A percentile compares a stretch with the other conserved stretches of the same genome.
phyloP scores from a whole-genome alignment of 2,329 filamentous ascomycete genomes.

The Cordyceps farinosa region DNA sequence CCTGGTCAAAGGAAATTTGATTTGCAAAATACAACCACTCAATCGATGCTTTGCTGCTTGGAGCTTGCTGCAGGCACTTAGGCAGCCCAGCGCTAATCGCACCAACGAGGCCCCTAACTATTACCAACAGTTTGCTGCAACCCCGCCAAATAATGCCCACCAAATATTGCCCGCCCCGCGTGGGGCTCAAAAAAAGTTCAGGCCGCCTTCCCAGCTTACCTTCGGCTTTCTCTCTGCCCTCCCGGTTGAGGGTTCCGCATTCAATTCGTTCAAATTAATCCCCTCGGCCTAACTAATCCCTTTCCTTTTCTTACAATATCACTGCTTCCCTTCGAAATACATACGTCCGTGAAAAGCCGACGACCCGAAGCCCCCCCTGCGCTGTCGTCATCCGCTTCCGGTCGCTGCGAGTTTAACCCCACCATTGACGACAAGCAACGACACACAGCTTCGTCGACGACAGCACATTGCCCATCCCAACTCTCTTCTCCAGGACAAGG shows the following conservation, averaged over 20 bases:
- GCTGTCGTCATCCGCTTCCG: neutral
- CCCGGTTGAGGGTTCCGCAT: constrained; percentile 11
- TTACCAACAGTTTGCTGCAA: neutral
- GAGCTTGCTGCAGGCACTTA: no score
- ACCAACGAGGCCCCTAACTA: constrained; percentile 2
- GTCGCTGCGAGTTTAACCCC: constrained; percentile 8
- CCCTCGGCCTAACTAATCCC: neutral
- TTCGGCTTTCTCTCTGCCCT: constrained; percentile 17
- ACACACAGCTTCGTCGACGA: constrained; percentile 1
- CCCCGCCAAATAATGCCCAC: constrained; percentile 2
- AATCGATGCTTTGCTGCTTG: no score
- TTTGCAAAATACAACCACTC: no score
- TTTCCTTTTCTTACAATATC: neutral
- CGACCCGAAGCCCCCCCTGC: neutral
- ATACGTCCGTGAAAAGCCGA: neutral
- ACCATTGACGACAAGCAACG: constrained; percentile 6
- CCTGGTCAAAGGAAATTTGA: no score
- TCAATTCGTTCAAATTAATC: constrained; percentile 1
- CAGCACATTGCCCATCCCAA: neutral
- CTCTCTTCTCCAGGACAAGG: neutral
- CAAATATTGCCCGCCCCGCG: constrained; percentile 3
- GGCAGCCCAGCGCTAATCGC: neutral
- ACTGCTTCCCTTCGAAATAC: neutral
- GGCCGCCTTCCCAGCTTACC: constrained; percentile 16
- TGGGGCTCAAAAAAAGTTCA: constrained; percentile 5